These are phyloP conservation scores for Intubia oerlemansii DNA, from an alignment of 2,329 filamentous ascomycete genomes.

Conservation along the genomic window DNA sequence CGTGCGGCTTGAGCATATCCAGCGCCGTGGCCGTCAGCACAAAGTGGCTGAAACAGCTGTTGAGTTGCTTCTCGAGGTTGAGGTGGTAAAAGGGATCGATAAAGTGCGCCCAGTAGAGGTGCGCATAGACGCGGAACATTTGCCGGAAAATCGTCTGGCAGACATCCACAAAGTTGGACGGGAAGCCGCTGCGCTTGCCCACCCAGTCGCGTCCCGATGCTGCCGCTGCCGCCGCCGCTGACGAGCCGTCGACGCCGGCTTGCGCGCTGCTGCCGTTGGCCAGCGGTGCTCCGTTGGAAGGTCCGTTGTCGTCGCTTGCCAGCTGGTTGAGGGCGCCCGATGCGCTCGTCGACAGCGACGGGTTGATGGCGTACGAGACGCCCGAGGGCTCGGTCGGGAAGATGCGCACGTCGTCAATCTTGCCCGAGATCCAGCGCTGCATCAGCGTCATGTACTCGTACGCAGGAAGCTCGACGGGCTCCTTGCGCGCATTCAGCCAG, in stretches of 20 bases:
- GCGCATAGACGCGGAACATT: conserved; percentile 96
- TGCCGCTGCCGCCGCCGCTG: no score
- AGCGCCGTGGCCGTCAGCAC: conserved; percentile 60
- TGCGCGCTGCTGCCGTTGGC: conserved; percentile 1
- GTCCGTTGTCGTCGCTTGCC: background rate
- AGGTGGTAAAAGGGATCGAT: conserved; percentile 66
- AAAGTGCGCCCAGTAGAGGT: conserved; percentile 95
- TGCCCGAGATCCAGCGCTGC: conserved; percentile 92
- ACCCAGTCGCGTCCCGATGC: conserved; percentile 50
- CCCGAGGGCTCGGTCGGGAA: conserved; percentile 72
- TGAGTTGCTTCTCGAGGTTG: conserved; percentile 60
- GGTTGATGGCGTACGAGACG: conserved; percentile 43
- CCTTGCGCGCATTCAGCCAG: conserved; percentile 75
- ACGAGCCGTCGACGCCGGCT: no score
- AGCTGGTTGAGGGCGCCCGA: no score
- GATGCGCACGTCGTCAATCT: conserved; percentile 74
- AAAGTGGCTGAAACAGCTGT: conserved; percentile 77
- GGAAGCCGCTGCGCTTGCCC: conserved; percentile 84
- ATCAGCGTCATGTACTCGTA: conserved; percentile 89
- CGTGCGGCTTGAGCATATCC: conserved; percentile 68
- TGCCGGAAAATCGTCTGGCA: conserved; percentile 91
- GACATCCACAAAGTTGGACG: conserved; percentile 69
- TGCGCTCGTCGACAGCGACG: conserved; percentile 11
- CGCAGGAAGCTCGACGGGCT: conserved; percentile 80
- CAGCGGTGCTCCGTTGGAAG: no score